Evolutionary conservation across 164 flowering plant genomes (phyloP), one percentile per base, ranked within the genome.

Genomic region (Dillenia turbinata): DNA sequence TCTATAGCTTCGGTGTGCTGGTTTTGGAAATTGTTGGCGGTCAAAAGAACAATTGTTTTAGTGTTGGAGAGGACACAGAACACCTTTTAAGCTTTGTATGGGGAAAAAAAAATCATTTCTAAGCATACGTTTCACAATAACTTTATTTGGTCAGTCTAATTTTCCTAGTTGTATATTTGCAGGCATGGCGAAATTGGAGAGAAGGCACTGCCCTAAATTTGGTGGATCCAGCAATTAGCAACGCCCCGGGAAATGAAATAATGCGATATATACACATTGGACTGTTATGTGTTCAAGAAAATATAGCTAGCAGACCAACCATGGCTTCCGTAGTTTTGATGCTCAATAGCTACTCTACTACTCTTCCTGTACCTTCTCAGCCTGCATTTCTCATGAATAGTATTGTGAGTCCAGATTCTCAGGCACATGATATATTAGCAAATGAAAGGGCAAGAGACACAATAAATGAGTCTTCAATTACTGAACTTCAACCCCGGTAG

Each of bases 151-250:
- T 47, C 5, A 33, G 14, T 49, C 66, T 44, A 12, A 54, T 49
- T 54, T 47, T 57, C 9, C 33, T 48, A 10, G 16, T 2, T 49
- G 24, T 22, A 50, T 46, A 9, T 26, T 44, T 52, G 59, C 68
- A 78, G 87, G 77, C 75, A 56, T 83, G 87, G 87, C 62, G 11
- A 15, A 64, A 47, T 9, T 80, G 83, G 84, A 71, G 47, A 10
- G 69, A 71, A n/a, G 78, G 79, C 2, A 58, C 44, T 47, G n/a
- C 67, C 9, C 14, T 56, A 26, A 69, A 75, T 44, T 9, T 77
- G 43, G 13, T 80, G 1, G 87, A 78, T 67, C 67, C 78, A 52
- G 44, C 52, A 0, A 11, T 78, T 52, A 9, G 19, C 0, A 51
- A 59, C 2, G 54, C 26, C 44, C 62, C 69, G 2, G 49, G 44